Base-by-base conservation (phyloP, 805 yeast genomes). In the Starmerella bacillaris region DNA sequence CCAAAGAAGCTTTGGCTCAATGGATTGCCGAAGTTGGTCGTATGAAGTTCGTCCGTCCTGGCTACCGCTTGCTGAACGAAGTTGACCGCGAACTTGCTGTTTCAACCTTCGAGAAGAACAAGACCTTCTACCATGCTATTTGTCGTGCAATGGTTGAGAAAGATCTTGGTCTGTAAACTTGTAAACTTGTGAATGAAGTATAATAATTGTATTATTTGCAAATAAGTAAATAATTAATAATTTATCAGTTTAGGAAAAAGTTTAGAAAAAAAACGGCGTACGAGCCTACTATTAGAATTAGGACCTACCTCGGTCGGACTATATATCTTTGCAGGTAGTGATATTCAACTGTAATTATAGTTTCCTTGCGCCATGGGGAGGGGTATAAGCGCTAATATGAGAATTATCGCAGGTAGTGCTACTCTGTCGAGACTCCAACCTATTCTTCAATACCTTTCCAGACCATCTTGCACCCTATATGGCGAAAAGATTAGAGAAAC, bases 11-110 rank as follows among this genome's bases (percentile, higher is more conserved):
- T 30, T 59, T 83, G 31, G 82, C 92, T 3, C 69, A 70, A 35
- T 83, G 93, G 93, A 64, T 83, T 37, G 92, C 86, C 9, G 73
- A 84, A 2, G 89, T 83, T 17, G 94, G 94, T 16, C 69, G 94
- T 62, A 83, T 83, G 94, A 83, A 83, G 60, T 83, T 74, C 51
- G 93, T 79, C 18, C 68, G 94, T 55, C 93, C 94, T 21, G 80
- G 89, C 3, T 82, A 72, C 57, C 65, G 70, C 30, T 58, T 74
- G 40, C 61, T 83, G 42, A 67, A 70, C 49, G 49, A 57, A 5
- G 86, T 74, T 18, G 77, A 78, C 54, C 68, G 67, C 30, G 60
- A 63, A 12, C 60, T 74, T 43, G 94, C 94, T 0, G 48, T 73
- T 11, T 51, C 50, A 3, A 78, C 84, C 4, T 83, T 78, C 58